These are phyloP conservation scores for Chaetothyriales sp. DNA, from an alignment of 2,329 filamentous ascomycete species.

Conservation along the genomic window DNA sequence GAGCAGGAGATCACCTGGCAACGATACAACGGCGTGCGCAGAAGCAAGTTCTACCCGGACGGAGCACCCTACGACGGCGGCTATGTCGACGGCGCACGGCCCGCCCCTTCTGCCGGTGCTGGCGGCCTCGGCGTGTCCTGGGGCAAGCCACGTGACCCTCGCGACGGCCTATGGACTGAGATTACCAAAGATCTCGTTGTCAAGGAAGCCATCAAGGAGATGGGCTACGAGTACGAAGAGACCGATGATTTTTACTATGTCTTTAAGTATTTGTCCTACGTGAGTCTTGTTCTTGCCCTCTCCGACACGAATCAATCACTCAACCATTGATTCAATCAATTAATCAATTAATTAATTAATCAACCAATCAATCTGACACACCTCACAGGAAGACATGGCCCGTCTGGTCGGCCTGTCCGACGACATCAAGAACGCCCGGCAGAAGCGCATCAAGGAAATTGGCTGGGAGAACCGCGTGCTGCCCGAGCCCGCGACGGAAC, in stretches of 20 bases:
- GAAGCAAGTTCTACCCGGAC: conserved; percentile 60
- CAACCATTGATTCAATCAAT: conserved; percentile 5
- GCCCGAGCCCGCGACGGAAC: conserved; percentile 12
- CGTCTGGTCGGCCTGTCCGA: conserved; percentile 72
- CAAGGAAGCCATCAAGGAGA: conserved; percentile 70
- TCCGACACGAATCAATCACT: not conserved
- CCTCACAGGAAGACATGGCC: conserved; percentile 64
- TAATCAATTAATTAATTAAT: too few species aligned
- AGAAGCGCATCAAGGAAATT: conserved; percentile 46
- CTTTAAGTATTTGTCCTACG: conserved; percentile 77
- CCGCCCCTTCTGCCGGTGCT: conserved; percentile 22
- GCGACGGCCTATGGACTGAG: conserved; percentile 78
- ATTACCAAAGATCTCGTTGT: conserved; percentile 86
- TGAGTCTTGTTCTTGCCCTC: conserved; percentile 39
- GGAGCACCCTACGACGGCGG: conserved; percentile 42
- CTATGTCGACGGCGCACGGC: conserved; percentile 33
- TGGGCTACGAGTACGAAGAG: conserved; percentile 83
- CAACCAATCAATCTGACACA: conserved; percentile 26
- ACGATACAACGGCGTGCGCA: conserved; percentile 62
- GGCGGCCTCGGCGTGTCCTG: conserved; percentile 33
- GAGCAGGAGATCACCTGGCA: conserved; percentile 65
- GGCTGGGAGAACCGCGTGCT: conserved; percentile 32
- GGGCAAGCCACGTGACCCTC: conserved; percentile 24
- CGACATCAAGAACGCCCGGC: conserved; percentile 57
- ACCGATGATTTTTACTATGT: conserved; percentile 83